Conservation (phyloP, 2,329 filamentous ascomycete genomes). For the Apiospora malaysiana region DNA sequence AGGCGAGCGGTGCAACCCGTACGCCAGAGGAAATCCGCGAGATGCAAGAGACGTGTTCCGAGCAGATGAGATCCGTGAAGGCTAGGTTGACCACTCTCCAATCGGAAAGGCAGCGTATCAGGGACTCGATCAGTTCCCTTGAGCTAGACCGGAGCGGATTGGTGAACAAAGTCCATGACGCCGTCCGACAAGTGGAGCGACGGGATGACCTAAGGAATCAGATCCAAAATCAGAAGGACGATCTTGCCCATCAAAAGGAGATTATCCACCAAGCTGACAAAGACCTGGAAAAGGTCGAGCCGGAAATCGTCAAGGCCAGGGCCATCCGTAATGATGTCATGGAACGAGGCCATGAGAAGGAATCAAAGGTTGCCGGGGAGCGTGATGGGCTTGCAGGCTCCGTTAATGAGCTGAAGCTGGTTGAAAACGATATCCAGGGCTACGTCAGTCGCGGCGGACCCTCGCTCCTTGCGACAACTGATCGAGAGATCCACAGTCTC, state of each 20-base stretch:
- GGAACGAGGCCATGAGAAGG: constrained; percentile 72
- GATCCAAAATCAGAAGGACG: constrained; percentile 74
- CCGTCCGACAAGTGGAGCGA: constrained; percentile 79
- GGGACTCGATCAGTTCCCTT: constrained; percentile 69
- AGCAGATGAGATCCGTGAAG: constrained; percentile 70
- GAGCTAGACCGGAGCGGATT: constrained; percentile 81
- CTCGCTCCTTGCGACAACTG: constrained; percentile 71
- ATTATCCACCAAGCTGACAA: constrained; percentile 72
- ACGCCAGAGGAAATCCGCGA: constrained; percentile 86
- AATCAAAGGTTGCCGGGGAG: constrained; percentile 73
- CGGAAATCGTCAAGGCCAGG: constrained; percentile 77
- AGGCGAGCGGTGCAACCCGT: constrained; percentile 66
- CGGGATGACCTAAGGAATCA: constrained; percentile 74
- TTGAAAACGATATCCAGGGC: constrained; percentile 77
- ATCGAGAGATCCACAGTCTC: constrained; percentile 70
- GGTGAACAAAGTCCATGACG: constrained; percentile 72
- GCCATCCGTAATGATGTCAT: constrained; percentile 78
- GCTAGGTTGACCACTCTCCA: constrained; percentile 68
- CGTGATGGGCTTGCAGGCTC: constrained; percentile 75
- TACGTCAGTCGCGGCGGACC: constrained; percentile 81
- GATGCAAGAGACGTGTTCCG: constrained; percentile 69
- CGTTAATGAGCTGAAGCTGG: constrained; percentile 76
- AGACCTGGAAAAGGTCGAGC: constrained; percentile 76
- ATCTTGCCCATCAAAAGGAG: constrained; percentile 72
- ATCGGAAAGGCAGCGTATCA: constrained; percentile 73